phyloP scores from a whole-genome alignment of 2,329 filamentous ascomycete species.

The Cladosporium sp. region DNA sequence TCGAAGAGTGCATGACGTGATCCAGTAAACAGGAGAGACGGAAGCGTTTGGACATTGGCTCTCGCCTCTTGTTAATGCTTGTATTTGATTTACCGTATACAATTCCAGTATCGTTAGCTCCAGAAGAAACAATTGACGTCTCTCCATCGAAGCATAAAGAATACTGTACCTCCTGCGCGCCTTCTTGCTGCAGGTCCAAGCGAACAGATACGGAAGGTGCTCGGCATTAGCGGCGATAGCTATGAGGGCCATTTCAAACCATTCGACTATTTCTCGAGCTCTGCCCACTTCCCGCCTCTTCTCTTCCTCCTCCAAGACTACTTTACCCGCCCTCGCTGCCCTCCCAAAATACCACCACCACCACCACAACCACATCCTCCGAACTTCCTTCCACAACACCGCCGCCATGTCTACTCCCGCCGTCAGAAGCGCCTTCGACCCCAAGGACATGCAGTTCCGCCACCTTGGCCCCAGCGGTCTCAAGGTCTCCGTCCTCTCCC shows the following conservation, averaged over 20 bases:
- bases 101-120: not conserved
- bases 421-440: conserved; percentile 50
- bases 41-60: not conserved
- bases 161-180: not conserved
- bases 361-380: not conserved
- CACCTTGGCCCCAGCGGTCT: conserved; percentile 49
- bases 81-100: not conserved
- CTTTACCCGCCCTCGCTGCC: not conserved
- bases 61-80: not conserved
- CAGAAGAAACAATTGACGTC: not conserved
- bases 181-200: not conserved
- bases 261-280: conserved; percentile 11
- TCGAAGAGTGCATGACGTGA: conserved; percentile 2
- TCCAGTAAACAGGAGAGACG: not conserved
- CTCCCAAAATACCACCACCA: conserved; percentile 1
- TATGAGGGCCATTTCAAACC: conserved; percentile 10
- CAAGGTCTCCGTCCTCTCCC: conserved; percentile 53
- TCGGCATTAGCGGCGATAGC: conserved; percentile 17
- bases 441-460: conserved; percentile 50
- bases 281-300: conserved; percentile 9
- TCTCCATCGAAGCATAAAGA: not conserved
- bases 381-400: conserved; percentile 18
- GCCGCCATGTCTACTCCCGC: conserved; percentile 30
- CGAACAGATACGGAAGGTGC: conserved; percentile 14
- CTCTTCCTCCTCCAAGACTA: not conserved